Conservation (phyloP, 495 filamentous ascomycete genomes). For the Annulohypoxylon stygium region DNA sequence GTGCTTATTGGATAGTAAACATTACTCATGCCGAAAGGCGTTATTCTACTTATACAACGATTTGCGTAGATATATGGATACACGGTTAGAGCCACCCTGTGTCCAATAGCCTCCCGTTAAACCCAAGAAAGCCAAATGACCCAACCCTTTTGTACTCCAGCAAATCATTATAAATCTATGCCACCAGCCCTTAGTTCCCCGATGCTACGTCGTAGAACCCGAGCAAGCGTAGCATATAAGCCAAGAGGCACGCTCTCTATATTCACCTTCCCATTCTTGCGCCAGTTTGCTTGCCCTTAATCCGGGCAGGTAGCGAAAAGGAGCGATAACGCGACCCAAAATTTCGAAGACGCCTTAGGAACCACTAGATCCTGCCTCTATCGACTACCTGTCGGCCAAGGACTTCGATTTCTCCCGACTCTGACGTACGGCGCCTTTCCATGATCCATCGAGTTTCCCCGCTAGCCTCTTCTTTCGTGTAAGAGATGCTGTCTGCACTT, state of each 20-base stretch:
- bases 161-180: constrained; percentile 31
- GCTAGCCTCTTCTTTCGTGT: constrained; percentile 63
- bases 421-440: constrained; percentile 66
- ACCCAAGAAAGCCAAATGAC: constrained; percentile 24
- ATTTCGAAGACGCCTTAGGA: constrained; percentile 25
- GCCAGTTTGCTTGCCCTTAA: constrained; percentile 5
- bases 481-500: constrained; percentile 70
- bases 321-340: neutral
- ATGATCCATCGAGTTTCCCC: constrained; percentile 68
- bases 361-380: constrained; percentile 45
- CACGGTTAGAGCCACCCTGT: constrained; percentile 9
- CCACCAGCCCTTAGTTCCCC: constrained; percentile 20
- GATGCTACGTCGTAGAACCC: constrained; percentile 24
- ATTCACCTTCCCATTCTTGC: constrained; percentile 7
- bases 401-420: constrained; percentile 66
- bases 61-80: constrained; percentile 29
- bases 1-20: neutral
- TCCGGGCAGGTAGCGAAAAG: neutral
- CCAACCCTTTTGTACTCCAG: constrained; percentile 41
- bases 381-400: constrained; percentile 40
- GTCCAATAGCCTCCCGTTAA: constrained; percentile 9
- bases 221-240: constrained; percentile 20
- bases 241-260: neutral
- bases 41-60: constrained; percentile 33
- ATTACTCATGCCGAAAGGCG: constrained; percentile 10